These are phyloP conservation scores for Candida argentea DNA, from an alignment of 805 yeast species.

Conservation along the genomic window DNA sequence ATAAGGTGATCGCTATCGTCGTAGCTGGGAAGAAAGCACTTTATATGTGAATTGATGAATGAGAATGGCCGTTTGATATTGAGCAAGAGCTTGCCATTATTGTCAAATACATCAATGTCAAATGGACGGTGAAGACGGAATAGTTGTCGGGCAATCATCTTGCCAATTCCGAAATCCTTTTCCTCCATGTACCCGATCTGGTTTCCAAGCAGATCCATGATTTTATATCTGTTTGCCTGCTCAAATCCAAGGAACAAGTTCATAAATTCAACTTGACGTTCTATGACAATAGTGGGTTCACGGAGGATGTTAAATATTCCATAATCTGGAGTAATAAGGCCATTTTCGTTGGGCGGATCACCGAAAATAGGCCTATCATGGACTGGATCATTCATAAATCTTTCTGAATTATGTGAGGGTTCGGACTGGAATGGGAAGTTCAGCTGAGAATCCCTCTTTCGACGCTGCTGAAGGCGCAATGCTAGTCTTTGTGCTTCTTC, in stretches of 20 bases:
- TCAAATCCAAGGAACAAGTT: constrained; percentile 83
- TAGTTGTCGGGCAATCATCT: constrained; percentile 71
- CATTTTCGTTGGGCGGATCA: constrained; percentile 34
- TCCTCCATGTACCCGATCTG: constrained; percentile 77
- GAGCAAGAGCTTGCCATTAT: constrained; percentile 46
- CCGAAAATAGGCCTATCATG: constrained; percentile 21
- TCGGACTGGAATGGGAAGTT: constrained; percentile 16
- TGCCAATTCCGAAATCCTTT: constrained; percentile 59
- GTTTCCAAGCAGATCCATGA: constrained; percentile 65
- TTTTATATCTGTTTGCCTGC: constrained; percentile 73
- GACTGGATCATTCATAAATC: constrained; percentile 17
- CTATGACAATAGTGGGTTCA: constrained; percentile 81
- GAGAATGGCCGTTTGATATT: constrained; percentile 78
- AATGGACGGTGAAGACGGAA: constrained; percentile 83
- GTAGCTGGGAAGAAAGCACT: constrained; percentile 52
- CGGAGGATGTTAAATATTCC: constrained; percentile 52
- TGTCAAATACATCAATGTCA: constrained; percentile 60
- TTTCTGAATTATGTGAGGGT: constrained; percentile 16
- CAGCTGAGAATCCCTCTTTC: constrained; percentile 6
- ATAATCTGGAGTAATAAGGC: constrained; percentile 45
- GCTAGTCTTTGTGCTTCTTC: constrained; percentile 18
- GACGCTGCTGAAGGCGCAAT: constrained; percentile 7
- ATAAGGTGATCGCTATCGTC: constrained; percentile 24
- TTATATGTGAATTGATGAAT: constrained; percentile 80
- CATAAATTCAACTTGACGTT: constrained; percentile 82